phyloP scores from a whole-genome alignment of 768 basidiomycete species.

The Hypholoma sublateritium region DNA sequence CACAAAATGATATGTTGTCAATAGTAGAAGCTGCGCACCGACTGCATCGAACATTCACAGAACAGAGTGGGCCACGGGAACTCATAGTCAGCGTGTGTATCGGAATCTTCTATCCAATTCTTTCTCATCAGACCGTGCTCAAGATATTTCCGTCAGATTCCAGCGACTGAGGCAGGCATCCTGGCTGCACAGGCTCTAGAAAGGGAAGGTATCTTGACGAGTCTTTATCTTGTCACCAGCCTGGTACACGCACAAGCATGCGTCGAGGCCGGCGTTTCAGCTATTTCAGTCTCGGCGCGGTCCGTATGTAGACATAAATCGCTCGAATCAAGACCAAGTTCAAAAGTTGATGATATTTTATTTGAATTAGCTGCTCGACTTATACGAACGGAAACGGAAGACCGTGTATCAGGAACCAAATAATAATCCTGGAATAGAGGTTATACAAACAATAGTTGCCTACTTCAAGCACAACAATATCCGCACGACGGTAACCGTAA shows the following conservation, averaged over 20 bases:
- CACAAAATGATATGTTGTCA: conserved; percentile 30
- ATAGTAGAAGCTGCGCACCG: conserved; percentile 45
- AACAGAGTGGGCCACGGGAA: conserved; percentile 35
- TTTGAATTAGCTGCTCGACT: conserved; percentile 36
- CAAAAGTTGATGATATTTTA: neutral
- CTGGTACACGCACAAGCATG: conserved; percentile 58
- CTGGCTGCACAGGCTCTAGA: conserved; percentile 42
- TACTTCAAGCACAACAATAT: conserved; percentile 42
- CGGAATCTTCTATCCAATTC: neutral
- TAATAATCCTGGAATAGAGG: conserved; percentile 43
- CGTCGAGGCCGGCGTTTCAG: conserved; percentile 46
- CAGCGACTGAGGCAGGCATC: conserved; percentile 57
- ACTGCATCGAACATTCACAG: conserved; percentile 39
- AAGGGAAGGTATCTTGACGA: conserved; percentile 42
- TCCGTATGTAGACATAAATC: conserved; percentile 37
- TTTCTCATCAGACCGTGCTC: conserved; percentile 3
- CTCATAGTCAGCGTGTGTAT: conserved; percentile 52
- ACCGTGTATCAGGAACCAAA: conserved; percentile 20
- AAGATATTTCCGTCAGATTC: conserved; percentile 38
- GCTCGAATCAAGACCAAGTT: neutral
- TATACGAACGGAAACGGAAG: conserved; percentile 37
- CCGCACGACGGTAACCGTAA: conserved; percentile 40
- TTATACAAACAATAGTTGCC: conserved; percentile 42
- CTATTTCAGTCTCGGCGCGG: conserved; percentile 49
- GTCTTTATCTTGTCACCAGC: conserved; percentile 51